A percentile compares a stretch with the other conserved stretches of the same genome.
These are phyloP conservation scores for Cyclocybe aegerita DNA, from an alignment of 768 basidiomycete species.

Conservation along the genomic window DNA sequence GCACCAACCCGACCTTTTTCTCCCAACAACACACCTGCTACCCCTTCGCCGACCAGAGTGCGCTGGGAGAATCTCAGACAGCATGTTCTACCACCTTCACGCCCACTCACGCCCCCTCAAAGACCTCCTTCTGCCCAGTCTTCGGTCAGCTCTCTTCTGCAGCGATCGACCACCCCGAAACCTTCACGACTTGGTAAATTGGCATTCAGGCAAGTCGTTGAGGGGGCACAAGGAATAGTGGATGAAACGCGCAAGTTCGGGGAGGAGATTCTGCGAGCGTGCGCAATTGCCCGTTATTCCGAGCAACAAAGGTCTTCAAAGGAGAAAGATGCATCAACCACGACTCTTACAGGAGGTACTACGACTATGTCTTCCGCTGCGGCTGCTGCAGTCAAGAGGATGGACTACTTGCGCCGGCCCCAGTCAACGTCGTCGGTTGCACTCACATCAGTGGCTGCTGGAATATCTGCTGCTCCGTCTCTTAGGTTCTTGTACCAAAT, in stretches of 20 bases:
- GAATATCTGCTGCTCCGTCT: conserved; percentile 31
- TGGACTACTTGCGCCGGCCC: conserved; percentile 40
- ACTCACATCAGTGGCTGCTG: conserved; percentile 21
- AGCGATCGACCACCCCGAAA: conserved; percentile 39
- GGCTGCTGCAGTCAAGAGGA: conserved; percentile 19
- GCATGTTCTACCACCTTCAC: conserved; percentile 44
- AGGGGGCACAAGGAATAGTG: conserved; percentile 53
- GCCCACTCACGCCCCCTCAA: conserved; percentile 25
- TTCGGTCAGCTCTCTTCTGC: conserved; percentile 11
- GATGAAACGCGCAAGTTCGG: conserved; percentile 52
- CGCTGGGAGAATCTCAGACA: conserved; percentile 57
- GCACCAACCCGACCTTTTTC: conserved; percentile 24
- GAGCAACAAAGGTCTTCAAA: conserved; percentile 29
- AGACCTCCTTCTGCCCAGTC: conserved; percentile 28
- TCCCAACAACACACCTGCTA: conserved; percentile 42
- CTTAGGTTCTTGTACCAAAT: conserved; percentile 44
- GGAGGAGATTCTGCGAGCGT: conserved; percentile 56
- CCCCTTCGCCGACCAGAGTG: conserved; percentile 35
- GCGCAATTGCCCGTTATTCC: conserved; percentile 48
- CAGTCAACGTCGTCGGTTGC: conserved; percentile 33
- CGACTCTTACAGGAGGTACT: conserved; percentile 14
- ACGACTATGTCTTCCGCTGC: conserved; percentile 15
- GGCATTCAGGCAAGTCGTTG: conserved; percentile 65
- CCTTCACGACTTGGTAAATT: conserved; percentile 49
- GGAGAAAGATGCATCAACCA: conserved; percentile 23